Evolutionary conservation across 495 filamentous ascomycete species (phyloP).

Genomic region (Aspergillus egyptiacus): DNA sequence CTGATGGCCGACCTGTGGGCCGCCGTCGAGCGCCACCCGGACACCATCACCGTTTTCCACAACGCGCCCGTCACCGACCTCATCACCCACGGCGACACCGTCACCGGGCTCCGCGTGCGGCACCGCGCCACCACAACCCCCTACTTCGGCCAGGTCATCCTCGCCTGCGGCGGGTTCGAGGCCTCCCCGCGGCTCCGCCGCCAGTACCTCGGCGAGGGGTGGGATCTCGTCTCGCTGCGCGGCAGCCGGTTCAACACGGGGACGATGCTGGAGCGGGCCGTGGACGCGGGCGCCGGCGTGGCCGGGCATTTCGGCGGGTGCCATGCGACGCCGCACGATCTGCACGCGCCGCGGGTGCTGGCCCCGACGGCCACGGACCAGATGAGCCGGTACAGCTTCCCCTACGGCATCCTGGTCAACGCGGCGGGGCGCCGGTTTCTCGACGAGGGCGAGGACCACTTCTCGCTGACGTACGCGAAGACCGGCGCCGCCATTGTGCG

Average conservation of each 20-base stretch:
- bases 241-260: neutral
- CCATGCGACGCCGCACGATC: slow-evolving; percentile 8
- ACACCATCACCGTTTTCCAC: neutral
- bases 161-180: neutral
- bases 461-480: slow-evolving; percentile 8
- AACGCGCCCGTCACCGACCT: neutral
- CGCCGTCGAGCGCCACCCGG: neutral
- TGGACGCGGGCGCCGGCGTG: neutral
- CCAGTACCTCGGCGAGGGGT: neutral
- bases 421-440: slow-evolving; percentile 2
- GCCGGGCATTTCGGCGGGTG: slow-evolving; percentile 4
- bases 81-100: slow-evolving; percentile 2
- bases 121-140: neutral
- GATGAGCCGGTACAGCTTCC: slow-evolving; percentile 12
- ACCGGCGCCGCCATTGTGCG: neutral
- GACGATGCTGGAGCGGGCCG: slow-evolving; percentile 6
- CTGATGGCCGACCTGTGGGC: slow-evolving; percentile 3
- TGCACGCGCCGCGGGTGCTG: slow-evolving; percentile 3
- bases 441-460: slow-evolving; percentile 6
- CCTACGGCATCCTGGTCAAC: slow-evolving; percentile 4
- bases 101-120: neutral
- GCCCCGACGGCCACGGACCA: neutral
- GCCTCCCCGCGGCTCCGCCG: neutral
- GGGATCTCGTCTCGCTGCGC: neutral
- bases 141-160: slow-evolving; percentile 3